Evolutionary conservation across 179 eudicot species (phyloP).

Genomic region (Silene coronaria): DNA sequence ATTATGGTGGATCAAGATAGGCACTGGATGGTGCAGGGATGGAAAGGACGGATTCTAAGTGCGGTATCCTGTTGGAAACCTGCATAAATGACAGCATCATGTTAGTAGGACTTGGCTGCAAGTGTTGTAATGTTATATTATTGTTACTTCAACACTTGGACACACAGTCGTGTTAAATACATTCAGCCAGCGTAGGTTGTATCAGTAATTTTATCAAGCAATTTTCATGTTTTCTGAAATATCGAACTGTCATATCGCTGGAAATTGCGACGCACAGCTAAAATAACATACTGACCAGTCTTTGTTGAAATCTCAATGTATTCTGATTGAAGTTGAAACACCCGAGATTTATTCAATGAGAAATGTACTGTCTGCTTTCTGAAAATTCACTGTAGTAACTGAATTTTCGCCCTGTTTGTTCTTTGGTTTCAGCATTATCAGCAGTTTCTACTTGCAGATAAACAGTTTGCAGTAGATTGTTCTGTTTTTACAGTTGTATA

Average conservation of each 20-base stretch:
- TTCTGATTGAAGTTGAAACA: not conserved
- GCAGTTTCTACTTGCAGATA: no score
- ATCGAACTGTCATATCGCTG: not conserved
- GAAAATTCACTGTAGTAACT: not conserved
- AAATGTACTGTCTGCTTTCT: not conserved
- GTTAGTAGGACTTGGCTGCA: not conserved
- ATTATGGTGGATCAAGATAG: constrained; percentile 42
- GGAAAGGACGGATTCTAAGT: constrained; percentile 48
- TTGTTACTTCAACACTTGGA: not conserved
- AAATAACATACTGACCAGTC: not conserved
- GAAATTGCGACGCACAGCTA: not conserved
- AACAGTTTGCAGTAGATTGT: not conserved
- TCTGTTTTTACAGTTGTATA: not conserved
- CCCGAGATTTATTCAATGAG: not conserved
- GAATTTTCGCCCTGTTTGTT: not conserved
- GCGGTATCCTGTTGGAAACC: constrained; percentile 49
- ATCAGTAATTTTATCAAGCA: not conserved
- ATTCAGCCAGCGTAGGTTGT: not conserved
- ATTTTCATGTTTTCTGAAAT: not conserved
- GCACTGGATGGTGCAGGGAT: constrained; percentile 48
- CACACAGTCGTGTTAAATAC: not conserved
- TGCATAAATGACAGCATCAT: constrained; percentile 8
- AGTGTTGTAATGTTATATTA: not conserved
- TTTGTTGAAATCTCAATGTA: not conserved
- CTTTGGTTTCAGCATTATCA: no score